Evolutionary conservation across 148 eudicot species (phyloP), one percentile per base, ranked within the genome.

Genomic region (Fallopia convolvulus): DNA sequence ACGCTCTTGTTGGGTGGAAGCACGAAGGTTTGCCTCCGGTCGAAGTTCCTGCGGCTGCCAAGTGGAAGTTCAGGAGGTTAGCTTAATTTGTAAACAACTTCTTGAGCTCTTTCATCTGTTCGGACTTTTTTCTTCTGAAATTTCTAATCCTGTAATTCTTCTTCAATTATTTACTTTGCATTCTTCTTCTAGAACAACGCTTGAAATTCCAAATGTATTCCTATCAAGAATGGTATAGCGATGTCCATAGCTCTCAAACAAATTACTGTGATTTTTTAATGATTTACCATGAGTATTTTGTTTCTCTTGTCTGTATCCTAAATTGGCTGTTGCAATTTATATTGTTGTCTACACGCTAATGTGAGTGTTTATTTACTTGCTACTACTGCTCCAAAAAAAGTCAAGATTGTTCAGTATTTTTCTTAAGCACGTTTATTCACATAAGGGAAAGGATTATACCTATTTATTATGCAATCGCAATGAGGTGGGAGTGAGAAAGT

Each of bases 41-140:
- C 79, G 97, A 94, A 88, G 97, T 94, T 85, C 97, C 97, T 61
- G 97, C 97, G 61, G 99, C 99, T 73, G 97, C 94, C 70, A 81
- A 88, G 82, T 95, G 99, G 97, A 95, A 95, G 81, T 87, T 84
- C 84, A 83, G 91, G 80, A 91, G 94, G 99, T 95, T 72, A 81
- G 84, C 49, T 61, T 68, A 74, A 53, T 52, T 6, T 21, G 20
- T 14, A 47, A 52, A 23, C 41, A 52, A 23, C 60, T 47, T 39
- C 63, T 13, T 53, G 73, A 32, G 63, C 56, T 68, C 74, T 74
- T 61, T 21, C 53, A 52, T 52, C 14, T n/a, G 13, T 0, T 20
- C 40, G 36, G 61, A 72, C 72, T 21, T 42, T 42, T 42, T 8
- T 42, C 1, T 42, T 42, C 46, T 42, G 46, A 6, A 36, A 36